Base-by-base conservation (phyloP, 495 filamentous ascomycete genomes). In the Astrothelium subdiscretum region DNA sequence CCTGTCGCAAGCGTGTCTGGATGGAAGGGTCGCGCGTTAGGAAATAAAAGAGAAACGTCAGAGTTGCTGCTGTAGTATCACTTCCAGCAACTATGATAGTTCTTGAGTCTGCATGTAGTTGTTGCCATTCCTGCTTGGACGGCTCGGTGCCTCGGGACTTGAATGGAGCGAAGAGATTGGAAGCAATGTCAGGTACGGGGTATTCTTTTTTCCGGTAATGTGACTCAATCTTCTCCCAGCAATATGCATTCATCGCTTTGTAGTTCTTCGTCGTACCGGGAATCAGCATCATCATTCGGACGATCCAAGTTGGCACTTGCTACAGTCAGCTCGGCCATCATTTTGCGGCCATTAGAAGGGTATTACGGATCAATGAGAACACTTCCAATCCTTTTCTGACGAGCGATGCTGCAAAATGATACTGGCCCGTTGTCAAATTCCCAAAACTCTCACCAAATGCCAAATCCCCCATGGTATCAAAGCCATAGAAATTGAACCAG, bases 21-120 rank as follows among this genome's bases (percentile, higher is more conserved):
- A 57, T 35, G 20, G 59, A 29, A 6, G 79, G 83, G 61, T 77
- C 80, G 57, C 82, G 80, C 8, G 86, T 74, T 2, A 88, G 70
- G 68, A 81, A 85, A 69, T 90, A 88, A 62, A 90, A 86, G 0
- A 88, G 77, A 2, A 82, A 75, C 1, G 78, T 73, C 0, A 89
- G 74, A 22, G 78, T 81, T 60, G 87, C 87, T 18, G 84, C 87
- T 0, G 84, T 83, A 6, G 84, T 84, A 68, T 86, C 83, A 57
- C 78, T 79, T 5, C 85, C 77, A 2, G 77, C 77, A 58, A 74
- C 65, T 24, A 69, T 68, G n/a, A 73, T 62, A 1, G 65, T 13
- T 18, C 66, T 38, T 12, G 62, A 61, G 27, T 68, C 66, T 10
- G 32, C 68, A 12, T 65, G 61, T 24, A 68, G 59, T 31, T 60